Conservation (phyloP, 2,329 filamentous ascomycete genomes). For the Aspergillus pseudoviridinutans region DNA sequence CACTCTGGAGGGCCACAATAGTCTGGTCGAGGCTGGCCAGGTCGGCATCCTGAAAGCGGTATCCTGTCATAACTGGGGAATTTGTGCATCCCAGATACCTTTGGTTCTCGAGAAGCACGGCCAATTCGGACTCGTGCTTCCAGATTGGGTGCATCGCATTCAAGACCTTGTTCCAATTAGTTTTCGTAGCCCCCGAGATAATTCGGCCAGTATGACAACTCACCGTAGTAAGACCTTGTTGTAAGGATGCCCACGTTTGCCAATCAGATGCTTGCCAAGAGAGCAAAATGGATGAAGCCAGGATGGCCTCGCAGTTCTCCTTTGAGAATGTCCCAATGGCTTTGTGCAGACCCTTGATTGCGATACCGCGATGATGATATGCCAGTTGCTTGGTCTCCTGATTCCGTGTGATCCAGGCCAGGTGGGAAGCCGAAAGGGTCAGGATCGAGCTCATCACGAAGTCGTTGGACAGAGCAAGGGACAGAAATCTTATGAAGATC, state of each 20-base stretch:
- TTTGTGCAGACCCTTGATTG: conserved; percentile 81
- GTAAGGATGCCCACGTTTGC: conserved; percentile 88
- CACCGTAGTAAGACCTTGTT: conserved; percentile 86
- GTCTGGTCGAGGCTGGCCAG: conserved; percentile 64
- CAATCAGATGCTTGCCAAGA: conserved; percentile 97
- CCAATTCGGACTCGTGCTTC: conserved; percentile 76
- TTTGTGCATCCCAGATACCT: conserved; percentile 34
- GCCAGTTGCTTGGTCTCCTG: conserved; percentile 81
- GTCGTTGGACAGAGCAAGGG: conserved; percentile 72
- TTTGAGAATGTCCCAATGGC: conserved; percentile 81
- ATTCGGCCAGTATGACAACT: conserved; percentile 26
- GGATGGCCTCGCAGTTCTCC: conserved; percentile 82
- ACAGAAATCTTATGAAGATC: conserved; percentile 61
- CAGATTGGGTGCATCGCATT: conserved; percentile 80
- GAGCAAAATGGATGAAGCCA: conserved; percentile 85
- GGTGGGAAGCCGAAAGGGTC: conserved; percentile 89
- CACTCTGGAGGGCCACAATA: conserved; percentile 56
- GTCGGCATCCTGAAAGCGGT: conserved; percentile 57
- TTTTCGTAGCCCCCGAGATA: not conserved
- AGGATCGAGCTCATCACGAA: conserved; percentile 95
- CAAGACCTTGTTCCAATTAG: conserved; percentile 59
- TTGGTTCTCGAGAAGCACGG: conserved; percentile 40
- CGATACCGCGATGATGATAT: conserved; percentile 81
- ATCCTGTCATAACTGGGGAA: conserved; percentile 30
- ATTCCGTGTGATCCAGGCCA: conserved; percentile 84